Conservation (phyloP, 2,329 filamentous ascomycete species). For the Alternaria conjuncta region DNA sequence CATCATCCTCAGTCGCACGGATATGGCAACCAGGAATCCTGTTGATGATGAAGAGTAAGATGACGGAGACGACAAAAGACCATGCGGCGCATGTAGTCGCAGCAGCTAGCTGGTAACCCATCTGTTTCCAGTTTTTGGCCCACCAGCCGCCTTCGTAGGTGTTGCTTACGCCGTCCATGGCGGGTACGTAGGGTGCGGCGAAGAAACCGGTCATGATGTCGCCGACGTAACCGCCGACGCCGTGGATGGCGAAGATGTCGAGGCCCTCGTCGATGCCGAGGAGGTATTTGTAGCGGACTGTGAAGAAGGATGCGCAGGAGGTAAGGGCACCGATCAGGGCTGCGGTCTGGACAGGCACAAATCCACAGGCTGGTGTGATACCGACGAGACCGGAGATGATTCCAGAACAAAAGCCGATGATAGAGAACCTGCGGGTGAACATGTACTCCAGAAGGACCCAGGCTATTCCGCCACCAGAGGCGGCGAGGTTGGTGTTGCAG, state of each 20-base stretch:
- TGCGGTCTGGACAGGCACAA: slow-evolving; percentile 59
- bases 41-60: slow-evolving; percentile 63
- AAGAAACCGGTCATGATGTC: slow-evolving; percentile 65
- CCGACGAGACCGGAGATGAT: slow-evolving; percentile 64
- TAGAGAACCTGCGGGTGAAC: slow-evolving; percentile 56
- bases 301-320: slow-evolving; percentile 55
- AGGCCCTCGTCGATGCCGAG: slow-evolving; percentile 64
- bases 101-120: slow-evolving; percentile 64
- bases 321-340: slow-evolving; percentile 62
- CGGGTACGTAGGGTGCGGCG: slow-evolving; percentile 57
- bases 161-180: slow-evolving; percentile 59
- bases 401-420: slow-evolving; percentile 61
- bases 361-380: slow-evolving; percentile 65
- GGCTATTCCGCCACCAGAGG: slow-evolving; percentile 60
- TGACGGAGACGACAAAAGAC: slow-evolving; percentile 61
- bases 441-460: slow-evolving; percentile 63
- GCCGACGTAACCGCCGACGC: slow-evolving; percentile 65
- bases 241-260: slow-evolving; percentile 67
- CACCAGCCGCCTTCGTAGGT: slow-evolving; percentile 58
- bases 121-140: slow-evolving; percentile 61
- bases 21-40: slow-evolving; percentile 65
- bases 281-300: slow-evolving; percentile 57
- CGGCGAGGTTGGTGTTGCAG: slow-evolving; percentile 66
- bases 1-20: slow-evolving; percentile 62
- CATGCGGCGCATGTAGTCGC: slow-evolving; percentile 63